phyloP scores from a whole-genome alignment of 1,284 basidiomycete species.

The Cystobasidium pallidum region DNA sequence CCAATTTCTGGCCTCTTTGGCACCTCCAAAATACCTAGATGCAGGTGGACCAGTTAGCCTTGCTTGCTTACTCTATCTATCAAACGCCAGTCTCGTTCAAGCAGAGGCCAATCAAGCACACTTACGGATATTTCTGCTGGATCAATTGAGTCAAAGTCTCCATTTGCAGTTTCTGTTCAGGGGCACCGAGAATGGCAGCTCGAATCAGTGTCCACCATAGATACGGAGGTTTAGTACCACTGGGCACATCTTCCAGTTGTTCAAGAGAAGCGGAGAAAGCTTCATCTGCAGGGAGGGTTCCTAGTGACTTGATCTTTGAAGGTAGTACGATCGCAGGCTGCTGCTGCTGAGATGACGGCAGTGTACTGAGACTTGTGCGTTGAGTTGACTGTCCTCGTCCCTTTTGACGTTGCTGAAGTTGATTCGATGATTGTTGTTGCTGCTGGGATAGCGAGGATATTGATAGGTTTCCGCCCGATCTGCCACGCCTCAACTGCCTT shows the following conservation, averaged over 20 bases:
- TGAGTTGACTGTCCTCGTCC: background rate
- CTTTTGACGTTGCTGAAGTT: constrained; percentile 1
- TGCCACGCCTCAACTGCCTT: background rate
- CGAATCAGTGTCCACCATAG: constrained; percentile 42
- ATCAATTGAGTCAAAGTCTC: constrained; percentile 35
- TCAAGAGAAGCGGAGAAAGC: constrained; percentile 36
- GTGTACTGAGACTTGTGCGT: background rate
- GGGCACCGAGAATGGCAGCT: constrained; percentile 36
- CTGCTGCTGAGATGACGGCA: background rate
- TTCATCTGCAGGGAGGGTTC: constrained; percentile 37
- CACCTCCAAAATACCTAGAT: constrained; percentile 34
- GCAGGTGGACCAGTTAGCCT: background rate
- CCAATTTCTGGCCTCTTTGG: constrained; percentile 42
- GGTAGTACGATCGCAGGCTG: constrained; percentile 12
- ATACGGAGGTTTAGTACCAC: constrained; percentile 31
- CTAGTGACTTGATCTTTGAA: constrained; percentile 30
- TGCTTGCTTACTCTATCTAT: background rate
- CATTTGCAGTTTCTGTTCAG: constrained; percentile 33
- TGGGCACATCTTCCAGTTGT: constrained; percentile 17
- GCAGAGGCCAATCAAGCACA: background rate
- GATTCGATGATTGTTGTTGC: constrained; percentile 1
- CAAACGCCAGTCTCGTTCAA: background rate
- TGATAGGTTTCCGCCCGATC: constrained; percentile 9
- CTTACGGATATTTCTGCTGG: constrained; percentile 38
- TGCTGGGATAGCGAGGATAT: background rate